phyloP scores from a whole-genome alignment of 345 rosid genomes.

The Citrus mangshanensis region DNA sequence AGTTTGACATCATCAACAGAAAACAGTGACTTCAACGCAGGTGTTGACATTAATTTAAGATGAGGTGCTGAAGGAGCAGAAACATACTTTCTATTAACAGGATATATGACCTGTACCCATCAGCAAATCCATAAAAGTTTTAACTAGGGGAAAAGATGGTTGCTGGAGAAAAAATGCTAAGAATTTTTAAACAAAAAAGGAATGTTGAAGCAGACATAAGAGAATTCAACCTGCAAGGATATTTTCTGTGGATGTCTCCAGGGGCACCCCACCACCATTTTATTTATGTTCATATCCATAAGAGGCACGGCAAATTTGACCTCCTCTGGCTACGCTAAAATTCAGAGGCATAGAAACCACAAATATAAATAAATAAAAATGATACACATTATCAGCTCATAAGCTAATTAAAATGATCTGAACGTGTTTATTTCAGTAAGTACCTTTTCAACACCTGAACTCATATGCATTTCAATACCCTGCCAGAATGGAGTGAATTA shows the following conservation, averaged over 20 bases:
- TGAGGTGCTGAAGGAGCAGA: constrained; percentile 82
- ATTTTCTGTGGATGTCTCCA: constrained; percentile 92
- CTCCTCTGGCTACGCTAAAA: constrained; percentile 87
- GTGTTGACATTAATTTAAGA: constrained; percentile 64
- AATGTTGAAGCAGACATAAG: constrained; percentile 3
- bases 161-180: neutral
- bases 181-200: neutral
- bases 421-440: constrained; percentile 19
- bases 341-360: constrained; percentile 51
- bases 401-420: constrained; percentile 4
- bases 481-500: constrained; percentile 23
- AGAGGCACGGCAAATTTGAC: constrained; percentile 93
- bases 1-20: constrained; percentile 89
- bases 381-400: neutral
- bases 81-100: constrained; percentile 66
- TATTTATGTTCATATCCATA: constrained; percentile 73
- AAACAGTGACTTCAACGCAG: constrained; percentile 65
- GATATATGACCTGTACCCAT: constrained; percentile 70
- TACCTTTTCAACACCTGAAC: constrained; percentile 88
- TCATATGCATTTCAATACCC: constrained; percentile 93
- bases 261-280: constrained; percentile 76
- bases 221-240: constrained; percentile 67
- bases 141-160: neutral
- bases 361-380: constrained; percentile 12
- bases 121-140: constrained; percentile 8